Conservation (phyloP, 192 early-diverging fungal genomes). For the Dissophora globulifera region DNA sequence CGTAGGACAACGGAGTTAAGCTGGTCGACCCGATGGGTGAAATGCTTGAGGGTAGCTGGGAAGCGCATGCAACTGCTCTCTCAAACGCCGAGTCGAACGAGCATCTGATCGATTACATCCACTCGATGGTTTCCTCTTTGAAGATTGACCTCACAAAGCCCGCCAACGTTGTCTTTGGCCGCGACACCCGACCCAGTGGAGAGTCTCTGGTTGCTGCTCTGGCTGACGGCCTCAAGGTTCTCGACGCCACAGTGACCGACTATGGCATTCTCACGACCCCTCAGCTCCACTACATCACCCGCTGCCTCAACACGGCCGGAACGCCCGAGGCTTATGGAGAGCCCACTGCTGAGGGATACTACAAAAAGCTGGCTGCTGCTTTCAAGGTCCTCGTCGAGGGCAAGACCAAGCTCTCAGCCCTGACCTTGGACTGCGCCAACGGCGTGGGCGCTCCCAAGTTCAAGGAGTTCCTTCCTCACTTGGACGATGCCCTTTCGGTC, state of each 20-base stretch:
- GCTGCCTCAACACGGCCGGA: constrained; percentile 85
- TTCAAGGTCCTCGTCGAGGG: constrained; percentile 85
- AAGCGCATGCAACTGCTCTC: constrained; percentile 86
- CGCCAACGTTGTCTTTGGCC: constrained; percentile 84
- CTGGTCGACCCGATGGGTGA: constrained; percentile 98
- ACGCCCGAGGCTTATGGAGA: constrained; percentile 85
- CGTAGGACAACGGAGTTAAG: constrained; percentile 97
- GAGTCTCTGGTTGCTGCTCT: constrained; percentile 81
- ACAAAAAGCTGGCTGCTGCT: constrained; percentile 87
- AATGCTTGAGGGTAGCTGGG: constrained; percentile 98
- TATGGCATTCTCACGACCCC: constrained; percentile 95
- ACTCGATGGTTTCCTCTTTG: constrained; percentile 69
- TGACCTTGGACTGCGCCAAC: constrained; percentile 94
- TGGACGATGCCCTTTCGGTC: constrained; percentile 75
- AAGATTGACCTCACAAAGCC: constrained; percentile 75
- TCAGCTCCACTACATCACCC: constrained; percentile 94
- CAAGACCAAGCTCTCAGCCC: constrained; percentile 70
- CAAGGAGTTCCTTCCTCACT: constrained; percentile 72
- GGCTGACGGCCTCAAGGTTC: constrained; percentile 81
- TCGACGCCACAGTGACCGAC: constrained; percentile 76
- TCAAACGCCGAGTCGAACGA: constrained; percentile 85
- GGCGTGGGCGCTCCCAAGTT: constrained; percentile 96
- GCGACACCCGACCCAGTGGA: constrained; percentile 96
- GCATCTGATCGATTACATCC: constrained; percentile 68
- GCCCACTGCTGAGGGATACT: constrained; percentile 92